A percentile compares a stretch with the other conserved stretches of the same genome.
Evolutionary conservation across 192 early-diverging fungal genomes (phyloP).

Genomic region (Nowakowskiella sp.): DNA sequence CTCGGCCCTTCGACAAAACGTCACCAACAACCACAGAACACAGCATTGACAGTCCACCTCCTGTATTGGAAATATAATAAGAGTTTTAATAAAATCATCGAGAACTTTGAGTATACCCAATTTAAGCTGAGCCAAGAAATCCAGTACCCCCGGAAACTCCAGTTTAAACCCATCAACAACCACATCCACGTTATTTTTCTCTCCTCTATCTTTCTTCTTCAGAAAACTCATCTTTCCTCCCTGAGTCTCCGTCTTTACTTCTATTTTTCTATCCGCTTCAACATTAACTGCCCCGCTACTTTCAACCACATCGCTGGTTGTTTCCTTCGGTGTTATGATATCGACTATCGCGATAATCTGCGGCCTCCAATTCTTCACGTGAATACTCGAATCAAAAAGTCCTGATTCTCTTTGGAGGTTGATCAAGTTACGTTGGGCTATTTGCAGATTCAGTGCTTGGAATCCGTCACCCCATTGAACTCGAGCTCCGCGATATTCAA

Average conservation of each 20-base stretch:
- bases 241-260: too few species aligned
- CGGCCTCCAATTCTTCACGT: constrained; percentile 15
- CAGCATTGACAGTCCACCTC: constrained; percentile 4
- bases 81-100: too few species aligned
- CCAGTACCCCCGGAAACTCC: neutral
- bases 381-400: neutral
- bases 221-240: too few species aligned
- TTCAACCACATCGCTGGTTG: constrained; percentile 11
- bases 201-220: too few species aligned
- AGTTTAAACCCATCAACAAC: neutral
- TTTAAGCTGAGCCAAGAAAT: constrained; percentile 18
- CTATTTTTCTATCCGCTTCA: too few species aligned
- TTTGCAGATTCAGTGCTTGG: constrained; percentile 5
- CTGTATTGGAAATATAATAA: too few species aligned
- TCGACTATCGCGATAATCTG: constrained; percentile 12
- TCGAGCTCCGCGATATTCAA: constrained; percentile 13
- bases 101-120: too few species aligned
- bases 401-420: constrained; percentile 10
- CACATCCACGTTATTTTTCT: constrained; percentile 1
- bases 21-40: neutral
- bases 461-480: constrained; percentile 14
- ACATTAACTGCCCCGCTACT: neutral
- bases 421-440: constrained; percentile 19
- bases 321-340: constrained; percentile 2
- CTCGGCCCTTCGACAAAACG: neutral